Conservation (phyloP, 768 basidiomycete species). For the Naganishia antarctica region DNA sequence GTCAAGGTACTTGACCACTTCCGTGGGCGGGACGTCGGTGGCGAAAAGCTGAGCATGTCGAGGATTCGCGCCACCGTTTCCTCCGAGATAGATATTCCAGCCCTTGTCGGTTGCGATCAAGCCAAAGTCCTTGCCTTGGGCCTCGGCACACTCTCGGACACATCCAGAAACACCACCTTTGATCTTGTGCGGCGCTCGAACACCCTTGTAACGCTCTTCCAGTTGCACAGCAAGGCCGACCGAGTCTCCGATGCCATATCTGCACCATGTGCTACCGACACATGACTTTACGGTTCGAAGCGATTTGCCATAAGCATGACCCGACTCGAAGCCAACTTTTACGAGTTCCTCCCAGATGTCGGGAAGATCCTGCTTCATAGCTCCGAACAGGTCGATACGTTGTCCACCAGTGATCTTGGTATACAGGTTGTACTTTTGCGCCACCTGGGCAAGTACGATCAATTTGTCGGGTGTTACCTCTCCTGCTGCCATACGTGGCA, state of each 20-base stretch:
- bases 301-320: conserved; percentile 67
- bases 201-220: conserved; percentile 67
- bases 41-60: conserved; percentile 65
- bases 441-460: conserved; percentile 62
- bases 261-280: conserved; percentile 63
- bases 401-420: conserved; percentile 60
- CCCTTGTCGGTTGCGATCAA: conserved; percentile 72
- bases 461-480: conserved; percentile 67
- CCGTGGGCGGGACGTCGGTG: conserved; percentile 63
- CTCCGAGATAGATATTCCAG: conserved; percentile 71
- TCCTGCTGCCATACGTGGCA: conserved; percentile 67
- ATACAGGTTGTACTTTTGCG: conserved; percentile 64
- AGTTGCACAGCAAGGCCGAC: conserved; percentile 68
- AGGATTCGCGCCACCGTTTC: conserved; percentile 61
- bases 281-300: conserved; percentile 73
- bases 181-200: conserved; percentile 50
- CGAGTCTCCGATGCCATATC: conserved; percentile 69
- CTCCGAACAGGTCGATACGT: conserved; percentile 69
- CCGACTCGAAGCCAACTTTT: conserved; percentile 66
- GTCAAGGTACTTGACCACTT: conserved; percentile 55
- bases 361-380: conserved; percentile 64
- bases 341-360: conserved; percentile 63
- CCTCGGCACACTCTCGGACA: conserved; percentile 71
- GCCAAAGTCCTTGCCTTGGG: conserved; percentile 70
- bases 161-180: conserved; percentile 74